These are phyloP conservation scores for Tricholoma saponaceum DNA, from an alignment of 768 basidiomycete genomes.

Conservation along the genomic window DNA sequence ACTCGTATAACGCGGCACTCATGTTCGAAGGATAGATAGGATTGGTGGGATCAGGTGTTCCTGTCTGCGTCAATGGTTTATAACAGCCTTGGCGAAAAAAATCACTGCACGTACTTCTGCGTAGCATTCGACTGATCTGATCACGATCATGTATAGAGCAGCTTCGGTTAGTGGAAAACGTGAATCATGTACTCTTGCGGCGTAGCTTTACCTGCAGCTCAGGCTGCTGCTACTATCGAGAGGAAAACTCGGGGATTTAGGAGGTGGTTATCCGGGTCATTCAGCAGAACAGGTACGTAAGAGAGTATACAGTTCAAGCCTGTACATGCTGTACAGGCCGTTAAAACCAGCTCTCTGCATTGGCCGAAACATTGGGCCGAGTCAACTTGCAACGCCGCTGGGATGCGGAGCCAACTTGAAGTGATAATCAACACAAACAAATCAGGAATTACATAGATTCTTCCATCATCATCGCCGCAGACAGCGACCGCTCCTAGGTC, in stretches of 20 bases:
- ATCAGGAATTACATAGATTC: neutral
- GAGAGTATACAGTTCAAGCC: no score
- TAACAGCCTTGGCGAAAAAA: neutral
- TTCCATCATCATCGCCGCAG: neutral
- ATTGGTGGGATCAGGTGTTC: neutral
- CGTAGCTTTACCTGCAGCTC: no score
- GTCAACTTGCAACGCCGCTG: no score
- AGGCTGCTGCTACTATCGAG: no score
- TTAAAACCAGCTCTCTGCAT: no score
- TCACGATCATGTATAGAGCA: neutral
- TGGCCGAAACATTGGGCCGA: no score
- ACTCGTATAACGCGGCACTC: neutral
- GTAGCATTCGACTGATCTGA: neutral
- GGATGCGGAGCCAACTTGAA: no score
- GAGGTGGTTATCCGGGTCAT: no score
- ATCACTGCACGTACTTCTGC: neutral
- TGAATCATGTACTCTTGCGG: slow-evolving; percentile 14
- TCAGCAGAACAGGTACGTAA: no score
- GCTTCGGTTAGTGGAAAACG: neutral
- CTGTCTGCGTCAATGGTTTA: neutral
- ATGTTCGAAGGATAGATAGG: neutral
- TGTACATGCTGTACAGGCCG: no score
- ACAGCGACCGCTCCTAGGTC: slow-evolving; percentile 5
- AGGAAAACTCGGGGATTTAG: no score
- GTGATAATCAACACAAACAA: neutral